Percentiles rank a stretch among this genome's conserved stretches.
phyloP scores from a whole-genome alignment of 768 basidiomycete species.

The Russula foetens region DNA sequence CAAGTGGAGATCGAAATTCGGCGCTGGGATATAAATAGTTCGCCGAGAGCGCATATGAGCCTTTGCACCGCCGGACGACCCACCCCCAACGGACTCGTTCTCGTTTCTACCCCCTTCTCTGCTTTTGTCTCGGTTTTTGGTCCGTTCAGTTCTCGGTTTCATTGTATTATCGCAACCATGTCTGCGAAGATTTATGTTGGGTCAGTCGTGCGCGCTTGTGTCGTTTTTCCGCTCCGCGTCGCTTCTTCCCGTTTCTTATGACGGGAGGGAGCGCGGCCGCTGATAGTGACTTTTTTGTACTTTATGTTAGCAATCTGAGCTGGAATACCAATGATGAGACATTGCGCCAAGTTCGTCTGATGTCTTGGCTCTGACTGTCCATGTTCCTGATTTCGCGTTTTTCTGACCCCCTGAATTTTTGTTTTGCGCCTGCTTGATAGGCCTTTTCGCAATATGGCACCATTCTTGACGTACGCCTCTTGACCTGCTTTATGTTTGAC shows the following conservation, averaged over 20 bases:
- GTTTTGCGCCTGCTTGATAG: conserved; percentile 34
- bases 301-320: conserved; percentile 73
- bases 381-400: conserved; percentile 19
- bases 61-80: conserved; percentile 11
- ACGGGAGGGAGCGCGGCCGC: conserved; percentile 29
- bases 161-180: conserved; percentile 38
- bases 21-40: conserved; percentile 35
- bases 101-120: conserved; percentile 16
- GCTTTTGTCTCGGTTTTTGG: conserved; percentile 19
- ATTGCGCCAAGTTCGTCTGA: conserved; percentile 77
- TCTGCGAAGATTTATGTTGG: conserved; percentile 88
- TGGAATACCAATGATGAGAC: conserved; percentile 95
- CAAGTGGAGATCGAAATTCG: conserved; percentile 43
- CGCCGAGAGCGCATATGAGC: background rate
- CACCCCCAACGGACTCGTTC: conserved; percentile 17
- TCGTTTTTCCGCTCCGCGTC: conserved; percentile 34
- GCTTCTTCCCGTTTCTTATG: conserved; percentile 31
- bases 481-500: conserved; percentile 20
- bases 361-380: conserved; percentile 29
- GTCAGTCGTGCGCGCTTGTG: conserved; percentile 67
- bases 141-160: conserved; percentile 18
- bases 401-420: background rate
- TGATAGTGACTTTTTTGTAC: conserved; percentile 45
- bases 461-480: conserved; percentile 84
- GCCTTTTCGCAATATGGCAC: conserved; percentile 77